These are phyloP conservation scores for Firmiana major DNA, from an alignment of 345 rosid species.

Conservation along the genomic window DNA sequence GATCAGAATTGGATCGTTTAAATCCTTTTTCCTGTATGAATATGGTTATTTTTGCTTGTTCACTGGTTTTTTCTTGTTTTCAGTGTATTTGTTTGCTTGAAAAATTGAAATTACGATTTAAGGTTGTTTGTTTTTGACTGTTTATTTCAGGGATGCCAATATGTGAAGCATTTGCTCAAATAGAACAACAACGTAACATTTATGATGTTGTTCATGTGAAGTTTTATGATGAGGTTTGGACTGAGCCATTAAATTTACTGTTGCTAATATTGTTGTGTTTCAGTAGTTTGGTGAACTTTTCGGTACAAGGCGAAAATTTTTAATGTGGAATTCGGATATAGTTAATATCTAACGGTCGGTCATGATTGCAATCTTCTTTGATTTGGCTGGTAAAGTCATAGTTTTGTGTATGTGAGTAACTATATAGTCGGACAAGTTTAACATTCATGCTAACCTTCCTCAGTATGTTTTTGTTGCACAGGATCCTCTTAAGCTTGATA, in stretches of 20 bases:
- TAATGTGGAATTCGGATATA: not conserved
- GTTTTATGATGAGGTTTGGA: conserved; percentile 77
- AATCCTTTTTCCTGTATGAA: conserved; percentile 1
- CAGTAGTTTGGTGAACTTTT: not conserved
- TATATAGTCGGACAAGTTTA: not conserved
- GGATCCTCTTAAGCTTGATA: conserved; percentile 89
- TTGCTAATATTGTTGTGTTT: not conserved
- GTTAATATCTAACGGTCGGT: not conserved
- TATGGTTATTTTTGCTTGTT: not conserved
- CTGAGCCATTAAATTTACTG: not conserved
- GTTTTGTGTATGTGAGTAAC: too few species aligned
- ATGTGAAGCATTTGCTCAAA: conserved; percentile 88
- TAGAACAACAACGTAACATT: conserved; percentile 89
- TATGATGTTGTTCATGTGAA: conserved; percentile 96
- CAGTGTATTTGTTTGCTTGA: not conserved
- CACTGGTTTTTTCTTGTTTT: not conserved
- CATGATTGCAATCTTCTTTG: not conserved
- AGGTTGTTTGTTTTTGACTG: not conserved
- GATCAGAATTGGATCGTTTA: not conserved
- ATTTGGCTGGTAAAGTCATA: too few species aligned
- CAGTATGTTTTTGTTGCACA: conserved; percentile 20
- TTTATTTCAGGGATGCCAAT: conserved; percentile 78
- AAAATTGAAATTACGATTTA: not conserved
- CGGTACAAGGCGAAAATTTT: not conserved
- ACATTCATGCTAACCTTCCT: not conserved